Conservation (phyloP, 495 filamentous ascomycete genomes). For the Penicillium ochrochloron region DNA sequence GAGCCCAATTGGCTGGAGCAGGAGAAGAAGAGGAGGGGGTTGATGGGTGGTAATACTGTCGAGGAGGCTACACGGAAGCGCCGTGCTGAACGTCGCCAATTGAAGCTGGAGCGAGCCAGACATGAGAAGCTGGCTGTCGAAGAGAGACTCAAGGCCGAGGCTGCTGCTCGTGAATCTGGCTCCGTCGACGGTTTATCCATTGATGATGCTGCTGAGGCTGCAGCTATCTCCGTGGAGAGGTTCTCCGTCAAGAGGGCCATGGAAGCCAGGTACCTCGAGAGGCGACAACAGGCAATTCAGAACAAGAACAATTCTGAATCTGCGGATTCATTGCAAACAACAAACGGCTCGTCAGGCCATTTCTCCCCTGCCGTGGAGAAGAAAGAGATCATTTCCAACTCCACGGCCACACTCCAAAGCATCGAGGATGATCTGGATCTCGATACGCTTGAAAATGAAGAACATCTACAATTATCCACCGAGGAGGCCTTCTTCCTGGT, state of each 20-base stretch:
- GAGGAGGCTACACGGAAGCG: slow-evolving; percentile 79
- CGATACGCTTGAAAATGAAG: slow-evolving; percentile 67
- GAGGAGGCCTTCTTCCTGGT: slow-evolving; percentile 93
- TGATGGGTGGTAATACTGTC: slow-evolving; percentile 65
- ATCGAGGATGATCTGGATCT: slow-evolving; percentile 37
- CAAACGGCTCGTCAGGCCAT: slow-evolving; percentile 62
- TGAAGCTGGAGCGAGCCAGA: slow-evolving; percentile 89
- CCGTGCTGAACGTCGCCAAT: slow-evolving; percentile 76
- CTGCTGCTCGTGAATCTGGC: slow-evolving; percentile 43
- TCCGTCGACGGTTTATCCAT: not conserved
- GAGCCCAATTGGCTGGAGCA: slow-evolving; percentile 91
- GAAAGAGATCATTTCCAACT: slow-evolving; percentile 54
- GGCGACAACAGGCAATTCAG: slow-evolving; percentile 29
- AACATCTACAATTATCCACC: slow-evolving; percentile 86
- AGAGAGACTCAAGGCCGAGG: slow-evolving; percentile 66
- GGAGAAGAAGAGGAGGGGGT: slow-evolving; percentile 72
- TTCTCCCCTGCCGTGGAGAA: slow-evolving; percentile 66
- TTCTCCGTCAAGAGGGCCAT: slow-evolving; percentile 49
- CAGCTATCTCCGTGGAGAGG: slow-evolving; percentile 32
- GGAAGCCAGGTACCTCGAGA: slow-evolving; percentile 40
- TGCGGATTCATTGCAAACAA: slow-evolving; percentile 13
- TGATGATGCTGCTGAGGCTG: not conserved
- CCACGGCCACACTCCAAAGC: slow-evolving; percentile 40
- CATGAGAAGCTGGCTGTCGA: slow-evolving; percentile 81
- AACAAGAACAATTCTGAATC: slow-evolving; percentile 18